Percentiles rank a stretch among this genome's conserved stretches.
Conservation (phyloP, 805 yeast genomes). For the Saccharomycopsis vini region DNA sequence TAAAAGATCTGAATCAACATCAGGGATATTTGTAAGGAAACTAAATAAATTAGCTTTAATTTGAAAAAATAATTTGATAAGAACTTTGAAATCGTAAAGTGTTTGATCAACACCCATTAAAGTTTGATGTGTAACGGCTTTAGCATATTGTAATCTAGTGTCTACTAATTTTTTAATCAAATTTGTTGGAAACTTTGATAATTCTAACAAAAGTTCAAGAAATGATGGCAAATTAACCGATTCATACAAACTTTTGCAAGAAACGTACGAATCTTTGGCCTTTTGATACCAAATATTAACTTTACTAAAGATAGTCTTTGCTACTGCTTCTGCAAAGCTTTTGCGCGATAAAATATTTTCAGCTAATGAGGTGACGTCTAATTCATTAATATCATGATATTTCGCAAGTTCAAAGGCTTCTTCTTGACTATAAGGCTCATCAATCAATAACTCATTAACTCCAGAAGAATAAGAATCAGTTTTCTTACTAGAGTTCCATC, state of each 20-base stretch:
- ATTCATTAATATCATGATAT: slow-evolving; percentile 8
- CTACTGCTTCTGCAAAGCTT: slow-evolving; percentile 63
- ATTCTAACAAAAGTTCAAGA: slow-evolving; percentile 50
- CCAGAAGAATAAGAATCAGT: too few species aligned
- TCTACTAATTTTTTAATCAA: slow-evolving; percentile 71
- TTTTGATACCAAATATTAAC: slow-evolving; percentile 77
- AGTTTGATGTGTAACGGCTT: slow-evolving; percentile 73
- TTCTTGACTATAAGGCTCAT: too few species aligned
- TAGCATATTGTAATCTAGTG: slow-evolving; percentile 68
- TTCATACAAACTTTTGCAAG: slow-evolving; percentile 52
- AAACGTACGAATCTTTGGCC: slow-evolving; percentile 62
- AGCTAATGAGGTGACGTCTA: slow-evolving; percentile 13
- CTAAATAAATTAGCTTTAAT: slow-evolving; percentile 38
- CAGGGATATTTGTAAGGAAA: slow-evolving; percentile 33
- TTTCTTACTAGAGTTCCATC: too few species aligned
- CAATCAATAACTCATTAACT: too few species aligned
- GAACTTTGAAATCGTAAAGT: slow-evolving; percentile 73
- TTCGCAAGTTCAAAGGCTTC: background rate
- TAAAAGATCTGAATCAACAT: slow-evolving; percentile 49
- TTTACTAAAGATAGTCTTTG: slow-evolving; percentile 55
- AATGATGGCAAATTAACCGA: slow-evolving; percentile 68
- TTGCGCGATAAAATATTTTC: slow-evolving; percentile 27
- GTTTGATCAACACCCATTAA: slow-evolving; percentile 95
- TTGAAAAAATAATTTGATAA: slow-evolving; percentile 65
- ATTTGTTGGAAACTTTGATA: slow-evolving; percentile 70